Evolutionary conservation across 345 rosid species (phyloP), one percentile per base, ranked within the genome.

Genomic region (Populus davidiana): DNA sequence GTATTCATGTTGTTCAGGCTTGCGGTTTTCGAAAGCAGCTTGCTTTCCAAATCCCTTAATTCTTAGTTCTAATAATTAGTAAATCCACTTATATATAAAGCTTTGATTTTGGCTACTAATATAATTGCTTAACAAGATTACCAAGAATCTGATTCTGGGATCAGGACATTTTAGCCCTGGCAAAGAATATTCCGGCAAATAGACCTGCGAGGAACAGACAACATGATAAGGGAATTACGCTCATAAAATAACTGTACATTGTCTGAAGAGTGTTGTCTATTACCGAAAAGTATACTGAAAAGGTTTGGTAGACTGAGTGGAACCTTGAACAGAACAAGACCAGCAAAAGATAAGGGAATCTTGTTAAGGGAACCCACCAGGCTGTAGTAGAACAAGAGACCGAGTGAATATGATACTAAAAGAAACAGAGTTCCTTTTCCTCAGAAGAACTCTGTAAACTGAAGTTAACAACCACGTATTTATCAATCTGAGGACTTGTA

Each of bases 341-440:
- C 98, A 63, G 90, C 90, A 64, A 95, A 47, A 21, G 99, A 91
- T 72, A 95, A 82, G 1, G 97, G 99, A 85, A 93, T 90, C 88
- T 96, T 93, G 91, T 96, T 96, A 69, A 93, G 78, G 52, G 98
- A 96, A 81, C 96, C 94, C 69, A 93, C 97, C 78, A 96, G 84
- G 75, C 97, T 96, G 88, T 66, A 75, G 88, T 66, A 75, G 18
- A 75, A 75, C 56, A 56, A 38, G 39, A 63, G 75, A 35, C 33
- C 68, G 63, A 31, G 41, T 75, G 50, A 47, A 47, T 47, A 47
- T 14, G 17, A 14, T 44, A 4, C 50, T 14, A 47, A 47, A 47
- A 47, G 50, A 47, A 44, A 47, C 50, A 4, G 5, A 44, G 17
- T 0, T 44, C 17, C 50, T 12, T 12, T 44, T 47, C 14, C 50